Percentiles rank a stretch among this genome's conserved stretches.
Conservation (phyloP, 1,139 yeast genomes). For the Komagataea norvegica region DNA sequence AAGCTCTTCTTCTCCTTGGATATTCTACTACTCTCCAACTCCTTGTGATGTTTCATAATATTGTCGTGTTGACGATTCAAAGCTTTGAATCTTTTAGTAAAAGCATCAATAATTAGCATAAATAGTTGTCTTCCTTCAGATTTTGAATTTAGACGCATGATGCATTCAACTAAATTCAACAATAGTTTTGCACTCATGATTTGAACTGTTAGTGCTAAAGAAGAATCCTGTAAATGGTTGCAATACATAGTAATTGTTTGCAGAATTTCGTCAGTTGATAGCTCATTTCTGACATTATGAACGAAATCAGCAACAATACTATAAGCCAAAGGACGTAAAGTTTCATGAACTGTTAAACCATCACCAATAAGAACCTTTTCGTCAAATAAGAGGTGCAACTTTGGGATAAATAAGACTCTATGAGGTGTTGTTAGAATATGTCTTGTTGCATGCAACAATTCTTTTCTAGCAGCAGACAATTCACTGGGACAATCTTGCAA, state of each 20-base stretch:
- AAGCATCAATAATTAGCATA: conserved; percentile 80
- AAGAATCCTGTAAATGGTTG: conserved; percentile 71
- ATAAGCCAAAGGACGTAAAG: conserved; percentile 83
- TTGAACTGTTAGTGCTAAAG: conserved; percentile 86
- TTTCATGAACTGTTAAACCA: conserved; percentile 87
- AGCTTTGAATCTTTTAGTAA: conserved; percentile 75
- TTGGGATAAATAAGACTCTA: conserved; percentile 76
- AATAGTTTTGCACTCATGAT: conserved; percentile 94
- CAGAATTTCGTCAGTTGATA: conserved; percentile 82
- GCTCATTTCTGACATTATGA: conserved; percentile 83
- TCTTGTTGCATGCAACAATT: conserved; percentile 87
- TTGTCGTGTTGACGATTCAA: conserved; percentile 68
- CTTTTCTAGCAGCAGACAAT: conserved; percentile 86
- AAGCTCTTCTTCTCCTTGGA: conserved; percentile 42
- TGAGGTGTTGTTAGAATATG: conserved; percentile 90
- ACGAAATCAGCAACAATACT: conserved; percentile 95
- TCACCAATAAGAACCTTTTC: conserved; percentile 87
- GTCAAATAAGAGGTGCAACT: conserved; percentile 78
- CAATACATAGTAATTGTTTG: conserved; percentile 84
- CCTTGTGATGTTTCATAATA: conserved; percentile 59
- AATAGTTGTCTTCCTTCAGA: conserved; percentile 81
- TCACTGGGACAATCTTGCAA: conserved; percentile 98
- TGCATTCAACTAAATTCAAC: conserved; percentile 82
- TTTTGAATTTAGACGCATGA: conserved; percentile 62
- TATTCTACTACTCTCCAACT: conserved; percentile 42